Conservation (phyloP, 305 asterid species). For the Rubia tinctorum region DNA sequence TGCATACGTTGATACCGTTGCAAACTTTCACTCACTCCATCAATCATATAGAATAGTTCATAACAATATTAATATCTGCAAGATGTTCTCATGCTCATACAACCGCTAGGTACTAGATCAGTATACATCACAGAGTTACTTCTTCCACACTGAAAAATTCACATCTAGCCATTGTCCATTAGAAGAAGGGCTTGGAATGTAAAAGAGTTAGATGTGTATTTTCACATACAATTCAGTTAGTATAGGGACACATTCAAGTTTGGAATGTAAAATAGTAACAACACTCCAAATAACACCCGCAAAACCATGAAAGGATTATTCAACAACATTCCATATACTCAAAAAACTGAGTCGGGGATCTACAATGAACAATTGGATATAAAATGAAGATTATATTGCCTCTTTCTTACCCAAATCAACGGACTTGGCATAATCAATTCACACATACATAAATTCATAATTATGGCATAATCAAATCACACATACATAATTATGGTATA, state of each 20-base stretch:
- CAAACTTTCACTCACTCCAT: too few relatives aligned
- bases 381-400: too few relatives aligned
- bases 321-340: background rate
- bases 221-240: conserved; percentile 44
- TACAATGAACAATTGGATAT: too few relatives aligned
- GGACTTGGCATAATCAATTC: too few relatives aligned
- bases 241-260: conserved; percentile 65
- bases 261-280: conserved; percentile 74
- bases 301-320: conserved; percentile 19
- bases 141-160: too few relatives aligned
- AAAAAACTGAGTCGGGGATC: conserved; percentile 2
- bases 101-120: background rate
- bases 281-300: conserved; percentile 78
- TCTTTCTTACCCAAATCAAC: too few relatives aligned
- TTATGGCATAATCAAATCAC: too few relatives aligned
- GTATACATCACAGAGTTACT: background rate
- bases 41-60: too few relatives aligned
- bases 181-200: conserved; percentile 32
- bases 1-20: too few relatives aligned
- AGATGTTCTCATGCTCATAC: background rate
- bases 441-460: too few relatives aligned
- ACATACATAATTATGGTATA: too few relatives aligned
- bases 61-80: background rate
- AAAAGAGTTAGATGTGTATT: too few relatives aligned
- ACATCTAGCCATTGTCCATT: background rate